Conservation (phyloP, 441 rosid species). For the Corymbia calophylla region DNA sequence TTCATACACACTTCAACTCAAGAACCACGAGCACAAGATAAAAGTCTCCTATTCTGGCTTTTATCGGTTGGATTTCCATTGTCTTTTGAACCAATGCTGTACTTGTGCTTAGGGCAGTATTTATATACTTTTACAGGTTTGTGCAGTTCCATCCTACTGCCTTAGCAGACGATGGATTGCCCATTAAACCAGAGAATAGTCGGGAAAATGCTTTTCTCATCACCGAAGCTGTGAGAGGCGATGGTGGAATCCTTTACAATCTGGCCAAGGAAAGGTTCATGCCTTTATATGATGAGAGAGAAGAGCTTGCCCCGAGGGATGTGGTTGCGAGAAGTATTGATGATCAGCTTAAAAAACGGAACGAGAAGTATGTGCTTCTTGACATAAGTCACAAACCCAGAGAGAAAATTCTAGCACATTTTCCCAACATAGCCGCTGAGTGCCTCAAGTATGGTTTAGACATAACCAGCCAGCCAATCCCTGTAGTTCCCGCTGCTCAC, state of each 20-base stretch:
- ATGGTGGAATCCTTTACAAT: constrained; percentile 92
- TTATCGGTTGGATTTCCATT: not conserved
- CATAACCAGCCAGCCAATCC: constrained; percentile 76
- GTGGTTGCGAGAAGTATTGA: constrained; percentile 98
- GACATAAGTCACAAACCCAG: constrained; percentile 83
- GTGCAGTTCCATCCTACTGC: constrained; percentile 99
- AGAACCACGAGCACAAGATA: not conserved
- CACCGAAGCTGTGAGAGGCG: constrained; percentile 95
- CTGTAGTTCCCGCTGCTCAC: constrained; percentile 97
- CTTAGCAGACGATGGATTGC: constrained; percentile 94
- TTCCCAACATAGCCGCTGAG: constrained; percentile 89
- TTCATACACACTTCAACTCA: not conserved
- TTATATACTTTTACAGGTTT: constrained; percentile 39
- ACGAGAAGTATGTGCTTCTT: constrained; percentile 76
- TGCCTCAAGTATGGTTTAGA: constrained; percentile 78
- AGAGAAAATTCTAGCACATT: constrained; percentile 81
- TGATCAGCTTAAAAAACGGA: constrained; percentile 78
- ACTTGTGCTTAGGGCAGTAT: not conserved
- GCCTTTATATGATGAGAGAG: constrained; percentile 80
- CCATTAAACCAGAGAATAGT: constrained; percentile 44
- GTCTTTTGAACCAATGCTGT: not conserved
- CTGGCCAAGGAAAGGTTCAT: constrained; percentile 78
- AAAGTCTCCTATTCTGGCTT: not conserved
- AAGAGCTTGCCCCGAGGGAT: constrained; percentile 96
- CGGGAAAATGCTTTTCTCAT: constrained; percentile 89